These are phyloP conservation scores for Monilinia aucupariae DNA, from an alignment of 2,329 filamentous ascomycete species.

Conservation along the genomic window DNA sequence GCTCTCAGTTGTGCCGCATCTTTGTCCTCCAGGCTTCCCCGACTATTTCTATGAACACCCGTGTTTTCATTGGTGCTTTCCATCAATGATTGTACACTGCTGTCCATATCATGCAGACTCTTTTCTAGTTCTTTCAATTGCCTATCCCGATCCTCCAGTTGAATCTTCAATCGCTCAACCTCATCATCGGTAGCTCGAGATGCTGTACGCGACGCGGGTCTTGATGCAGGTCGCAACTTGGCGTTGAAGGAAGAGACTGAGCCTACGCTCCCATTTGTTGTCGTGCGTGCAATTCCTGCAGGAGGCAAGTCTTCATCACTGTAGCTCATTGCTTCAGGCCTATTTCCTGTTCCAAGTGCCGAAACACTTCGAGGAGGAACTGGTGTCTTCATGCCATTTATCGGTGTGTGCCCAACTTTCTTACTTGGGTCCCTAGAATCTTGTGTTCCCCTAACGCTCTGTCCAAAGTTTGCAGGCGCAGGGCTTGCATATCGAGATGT, in stretches of 20 bases:
- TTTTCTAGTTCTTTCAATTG: slow-evolving; percentile 82
- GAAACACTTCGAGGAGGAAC: slow-evolving; percentile 55
- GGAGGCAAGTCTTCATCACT: slow-evolving; percentile 56
- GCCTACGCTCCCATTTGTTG: slow-evolving; percentile 48
- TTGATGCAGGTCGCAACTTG: slow-evolving; percentile 45
- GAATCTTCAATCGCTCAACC: slow-evolving; percentile 62
- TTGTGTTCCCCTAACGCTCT: slow-evolving; percentile 54
- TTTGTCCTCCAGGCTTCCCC: slow-evolving; percentile 55
- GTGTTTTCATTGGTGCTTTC: slow-evolving; percentile 44
- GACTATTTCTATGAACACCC: slow-evolving; percentile 42
- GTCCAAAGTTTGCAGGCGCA: slow-evolving; percentile 55
- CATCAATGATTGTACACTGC: slow-evolving; percentile 68
- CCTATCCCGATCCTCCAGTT: slow-evolving; percentile 77
- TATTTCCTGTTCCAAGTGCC: slow-evolving; percentile 44
- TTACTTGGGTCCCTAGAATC: slow-evolving; percentile 57
- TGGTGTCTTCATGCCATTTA: slow-evolving; percentile 45
- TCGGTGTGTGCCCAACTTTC: slow-evolving; percentile 39
- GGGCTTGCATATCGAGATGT: slow-evolving; percentile 60
- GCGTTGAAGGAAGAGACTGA: slow-evolving; percentile 51
- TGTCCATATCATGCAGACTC: slow-evolving; percentile 79
- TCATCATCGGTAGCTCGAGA: slow-evolving; percentile 56
- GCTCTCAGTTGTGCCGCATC: slow-evolving; percentile 72
- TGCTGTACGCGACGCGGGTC: slow-evolving; percentile 39
- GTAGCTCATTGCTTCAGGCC: slow-evolving; percentile 38
- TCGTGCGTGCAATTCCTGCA: slow-evolving; percentile 44